Evolutionary conservation across 1,284 basidiomycete species (phyloP), one percentile per base, ranked within the genome.

Genomic region (Coniferiporia sulphurascens): DNA sequence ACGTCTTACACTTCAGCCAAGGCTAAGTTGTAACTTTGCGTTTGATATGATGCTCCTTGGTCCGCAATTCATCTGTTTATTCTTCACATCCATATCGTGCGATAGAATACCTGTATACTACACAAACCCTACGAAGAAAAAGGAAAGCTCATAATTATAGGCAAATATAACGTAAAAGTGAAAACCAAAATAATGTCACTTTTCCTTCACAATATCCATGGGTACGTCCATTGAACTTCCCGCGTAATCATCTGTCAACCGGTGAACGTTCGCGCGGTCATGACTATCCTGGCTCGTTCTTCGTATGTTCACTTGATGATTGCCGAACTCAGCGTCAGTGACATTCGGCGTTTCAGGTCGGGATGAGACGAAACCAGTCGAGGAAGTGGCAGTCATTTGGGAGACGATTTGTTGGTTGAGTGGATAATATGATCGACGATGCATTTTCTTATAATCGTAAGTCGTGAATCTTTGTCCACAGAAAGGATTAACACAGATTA

Each of bases 391-490:
- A 3, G 80, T 81, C 60, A 79, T 71, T 0, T 76, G 74, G 6
- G 78, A 75, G 22, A 80, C 70, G 48, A 81, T 74, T 65, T 90
- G 87, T 64, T 87, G 86, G 69, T 89, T 90, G 56, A 86, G 82
- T 1, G 89, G 87, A 71, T 89, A 92, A 68, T 92, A 91, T 44
- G 89, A 90, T 61, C 87, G 83, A 50, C 90, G 83, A 69, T 85
- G 83, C 89, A 88, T 91, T 73, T 86, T 88, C 74, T 84, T 84
- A 73, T 89, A 91, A 71, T 92, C 90, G 66, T 92, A 92, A n/a
- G 84, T 78, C 15, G 86, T 85, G 68, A 92, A 91, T 69, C 87
- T 90, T 63, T 22, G 51, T 52, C 9, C 27, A 58, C 36, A 51
- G 59, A 44, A 19, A 13, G 62, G 22, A 8, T 22, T 5, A 9